A percentile compares a stretch with the other conserved stretches of the same genome.
phyloP scores from a whole-genome alignment of 2,329 filamentous ascomycete genomes.

The Teratosphaeria epicoccoides region DNA sequence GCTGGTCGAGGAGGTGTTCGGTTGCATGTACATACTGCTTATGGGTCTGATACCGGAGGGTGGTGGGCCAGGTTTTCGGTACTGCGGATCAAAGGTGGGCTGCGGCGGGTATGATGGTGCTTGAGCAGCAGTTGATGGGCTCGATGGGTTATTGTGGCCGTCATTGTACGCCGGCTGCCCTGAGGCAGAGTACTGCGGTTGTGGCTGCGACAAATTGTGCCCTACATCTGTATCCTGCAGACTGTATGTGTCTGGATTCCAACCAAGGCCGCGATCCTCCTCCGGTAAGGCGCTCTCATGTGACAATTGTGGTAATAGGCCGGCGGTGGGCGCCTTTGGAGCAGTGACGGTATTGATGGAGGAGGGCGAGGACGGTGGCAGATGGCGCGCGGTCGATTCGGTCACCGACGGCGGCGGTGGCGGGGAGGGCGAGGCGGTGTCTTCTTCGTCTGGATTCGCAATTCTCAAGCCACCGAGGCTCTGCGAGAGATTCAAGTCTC shows the following conservation, averaged over 20 bases:
- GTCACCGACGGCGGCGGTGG: constrained; percentile 15
- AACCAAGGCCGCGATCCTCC: constrained; percentile 29
- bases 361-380: constrained; percentile 24
- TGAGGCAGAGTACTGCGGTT: constrained; percentile 6
- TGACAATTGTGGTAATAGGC: constrained; percentile 26
- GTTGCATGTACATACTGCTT: constrained; percentile 39
- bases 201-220: constrained; percentile 4
- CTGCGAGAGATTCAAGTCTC: constrained; percentile 76
- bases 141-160: constrained; percentile 26
- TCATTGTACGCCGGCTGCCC: constrained; percentile 14
- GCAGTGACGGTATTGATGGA: constrained; percentile 30
- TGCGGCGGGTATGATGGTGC: constrained; percentile 27
- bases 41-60: constrained; percentile 26
- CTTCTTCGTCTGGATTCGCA: constrained; percentile 83
- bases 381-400: constrained; percentile 5
- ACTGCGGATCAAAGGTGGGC: constrained; percentile 10
- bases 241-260: constrained; percentile 32
- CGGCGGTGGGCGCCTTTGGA: not conserved
- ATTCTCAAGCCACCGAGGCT: constrained; percentile 90
- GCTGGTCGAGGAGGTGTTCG: constrained; percentile 37
- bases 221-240: constrained; percentile 11
- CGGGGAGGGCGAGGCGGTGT: constrained; percentile 9
- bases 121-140: constrained; percentile 26
- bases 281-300: constrained; percentile 24
- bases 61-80: constrained; percentile 22